Conservation (phyloP, 768 basidiomycete species). For the Mycena kentingensis region DNA sequence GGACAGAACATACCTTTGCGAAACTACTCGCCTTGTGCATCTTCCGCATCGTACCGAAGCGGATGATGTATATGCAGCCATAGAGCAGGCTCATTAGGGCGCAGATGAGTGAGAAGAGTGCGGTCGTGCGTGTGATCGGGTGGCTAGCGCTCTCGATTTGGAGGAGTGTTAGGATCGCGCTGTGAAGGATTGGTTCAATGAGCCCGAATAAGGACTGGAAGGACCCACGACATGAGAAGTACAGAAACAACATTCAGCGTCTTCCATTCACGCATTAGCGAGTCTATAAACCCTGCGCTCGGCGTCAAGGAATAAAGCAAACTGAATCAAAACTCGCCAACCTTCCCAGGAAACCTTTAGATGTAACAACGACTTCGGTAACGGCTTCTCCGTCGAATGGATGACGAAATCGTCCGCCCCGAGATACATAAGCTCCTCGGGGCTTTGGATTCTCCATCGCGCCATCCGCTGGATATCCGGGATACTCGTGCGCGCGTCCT, state of each 20-base stretch:
- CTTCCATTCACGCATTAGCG: conserved; percentile 19
- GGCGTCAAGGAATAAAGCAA: too few species aligned
- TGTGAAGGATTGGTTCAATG: neutral
- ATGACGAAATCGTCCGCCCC: too few species aligned
- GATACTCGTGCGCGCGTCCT: neutral
- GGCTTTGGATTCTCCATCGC: neutral
- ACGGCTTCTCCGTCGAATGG: too few species aligned
- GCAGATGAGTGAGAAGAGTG: neutral
- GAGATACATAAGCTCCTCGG: too few species aligned
- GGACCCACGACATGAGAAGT: conserved; percentile 16
- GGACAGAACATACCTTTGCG: too few species aligned
- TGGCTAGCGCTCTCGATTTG: neutral
- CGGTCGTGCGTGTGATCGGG: neutral
- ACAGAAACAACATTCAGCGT: conserved; percentile 18
- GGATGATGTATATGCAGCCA: neutral
- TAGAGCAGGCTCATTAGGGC: neutral
- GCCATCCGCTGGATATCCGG: neutral
- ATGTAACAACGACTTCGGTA: too few species aligned
- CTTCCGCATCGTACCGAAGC: neutral
- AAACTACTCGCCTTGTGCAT: neutral
- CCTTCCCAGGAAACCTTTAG: too few species aligned
- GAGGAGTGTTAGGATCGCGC: neutral
- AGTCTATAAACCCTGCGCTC: conserved; percentile 20
- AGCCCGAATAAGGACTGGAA: neutral
- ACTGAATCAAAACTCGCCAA: too few species aligned